Evolutionary conservation across 345 rosid species (phyloP).

Genomic region (Lumnitzera racemosa): DNA sequence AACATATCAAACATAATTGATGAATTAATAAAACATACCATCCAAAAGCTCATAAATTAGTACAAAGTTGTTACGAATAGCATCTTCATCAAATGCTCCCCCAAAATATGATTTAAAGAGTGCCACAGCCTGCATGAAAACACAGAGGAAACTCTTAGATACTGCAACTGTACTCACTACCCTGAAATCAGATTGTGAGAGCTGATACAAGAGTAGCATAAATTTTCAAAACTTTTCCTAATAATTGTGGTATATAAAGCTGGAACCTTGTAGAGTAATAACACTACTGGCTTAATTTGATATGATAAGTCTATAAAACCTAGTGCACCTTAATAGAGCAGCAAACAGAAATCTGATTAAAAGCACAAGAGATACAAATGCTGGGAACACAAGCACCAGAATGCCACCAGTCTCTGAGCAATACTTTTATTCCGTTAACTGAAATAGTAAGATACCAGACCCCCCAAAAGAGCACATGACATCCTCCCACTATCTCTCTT

Average conservation of each 20-base stretch:
- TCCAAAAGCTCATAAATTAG: constrained; percentile 94
- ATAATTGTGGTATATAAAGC: too few species aligned
- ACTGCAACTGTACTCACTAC: background rate
- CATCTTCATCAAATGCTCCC: constrained; percentile 98
- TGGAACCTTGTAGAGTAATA: too few species aligned
- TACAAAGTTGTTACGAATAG: constrained; percentile 92
- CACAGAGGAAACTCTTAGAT: constrained; percentile 5
- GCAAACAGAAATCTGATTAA: too few species aligned
- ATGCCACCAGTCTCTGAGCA: background rate
- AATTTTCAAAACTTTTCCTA: too few species aligned
- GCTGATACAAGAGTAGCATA: too few species aligned
- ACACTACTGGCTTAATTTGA: too few species aligned
- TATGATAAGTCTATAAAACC: too few species aligned
- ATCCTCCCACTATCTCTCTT: too few species aligned
- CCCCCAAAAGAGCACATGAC: too few species aligned
- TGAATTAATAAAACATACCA: constrained; percentile 33
- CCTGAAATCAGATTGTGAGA: background rate
- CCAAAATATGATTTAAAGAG: constrained; percentile 97
- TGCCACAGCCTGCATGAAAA: constrained; percentile 68
- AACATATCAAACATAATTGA: background rate
- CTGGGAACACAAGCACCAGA: too few species aligned
- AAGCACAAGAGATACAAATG: too few species aligned
- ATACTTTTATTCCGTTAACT: background rate
- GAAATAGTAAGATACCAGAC: background rate
- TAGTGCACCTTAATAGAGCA: too few species aligned